phyloP scores from a whole-genome alignment of 169 alveolate genomes.

The Eimeria sp. region DNA sequence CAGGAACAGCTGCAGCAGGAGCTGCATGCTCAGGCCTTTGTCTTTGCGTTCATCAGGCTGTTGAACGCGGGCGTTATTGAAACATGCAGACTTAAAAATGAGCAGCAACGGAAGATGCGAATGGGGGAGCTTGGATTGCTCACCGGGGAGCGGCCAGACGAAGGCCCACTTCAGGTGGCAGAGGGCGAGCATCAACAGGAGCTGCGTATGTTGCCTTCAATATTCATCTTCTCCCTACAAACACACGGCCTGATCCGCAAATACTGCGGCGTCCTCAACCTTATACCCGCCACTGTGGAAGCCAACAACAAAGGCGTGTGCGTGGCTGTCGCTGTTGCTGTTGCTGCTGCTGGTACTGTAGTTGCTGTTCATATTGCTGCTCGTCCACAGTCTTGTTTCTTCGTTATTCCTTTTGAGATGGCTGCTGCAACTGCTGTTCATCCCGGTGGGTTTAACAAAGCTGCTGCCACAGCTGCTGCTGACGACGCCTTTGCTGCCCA shows the following conservation, averaged over 20 bases:
- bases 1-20: background rate
- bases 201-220: conserved; percentile 37
- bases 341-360: background rate
- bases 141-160: background rate
- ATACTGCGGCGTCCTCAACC: conserved; percentile 44
- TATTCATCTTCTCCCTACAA: conserved; percentile 48
- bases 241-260: conserved; percentile 58
- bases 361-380: background rate
- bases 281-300: conserved; percentile 48
- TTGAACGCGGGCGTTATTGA: background rate
- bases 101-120: conserved; percentile 7
- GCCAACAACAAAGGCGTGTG: conserved; percentile 39
- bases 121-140: background rate
- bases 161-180: background rate
- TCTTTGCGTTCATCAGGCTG: background rate
- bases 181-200: background rate
- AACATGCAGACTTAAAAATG: background rate
- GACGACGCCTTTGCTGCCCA: background rate
- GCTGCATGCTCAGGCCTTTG: background rate
- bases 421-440: background rate
- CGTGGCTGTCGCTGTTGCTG: conserved; percentile 39
- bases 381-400: background rate
- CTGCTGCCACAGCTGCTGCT: background rate
- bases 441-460: background rate
- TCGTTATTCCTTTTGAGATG: background rate